Conservation (phyloP, 2,329 filamentous ascomycete species). For the Verticillium nonalfalfae region DNA sequence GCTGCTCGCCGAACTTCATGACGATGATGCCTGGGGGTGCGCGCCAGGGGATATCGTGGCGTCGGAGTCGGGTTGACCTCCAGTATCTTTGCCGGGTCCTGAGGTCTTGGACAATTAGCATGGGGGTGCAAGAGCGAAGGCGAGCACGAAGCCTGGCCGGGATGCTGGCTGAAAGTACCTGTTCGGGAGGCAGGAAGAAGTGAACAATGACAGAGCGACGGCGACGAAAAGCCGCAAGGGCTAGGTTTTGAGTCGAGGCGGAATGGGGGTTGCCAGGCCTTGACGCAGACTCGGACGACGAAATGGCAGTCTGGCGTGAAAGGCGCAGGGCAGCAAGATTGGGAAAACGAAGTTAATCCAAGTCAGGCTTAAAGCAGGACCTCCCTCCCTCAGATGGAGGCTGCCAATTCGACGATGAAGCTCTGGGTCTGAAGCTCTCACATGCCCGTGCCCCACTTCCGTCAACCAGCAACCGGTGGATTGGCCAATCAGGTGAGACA, state of each 20-base stretch:
- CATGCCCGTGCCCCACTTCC: neutral
- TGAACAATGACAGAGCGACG: neutral
- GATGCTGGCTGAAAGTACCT: neutral
- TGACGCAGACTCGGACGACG: neutral
- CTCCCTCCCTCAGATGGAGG: neutral
- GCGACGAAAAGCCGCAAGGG: neutral
- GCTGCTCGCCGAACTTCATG: slow-evolving; percentile 92
- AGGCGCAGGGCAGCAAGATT: neutral
- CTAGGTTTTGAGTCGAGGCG: neutral
- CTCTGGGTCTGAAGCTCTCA: neutral
- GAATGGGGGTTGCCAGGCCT: neutral
- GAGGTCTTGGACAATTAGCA: slow-evolving; percentile 49
- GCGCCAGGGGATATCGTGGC: slow-evolving; percentile 20
- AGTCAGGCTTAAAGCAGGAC: neutral
- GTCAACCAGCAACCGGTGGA: neutral
- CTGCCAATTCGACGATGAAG: neutral
- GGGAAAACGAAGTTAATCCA: neutral
- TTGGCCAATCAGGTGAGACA: neutral
- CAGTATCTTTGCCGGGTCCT: slow-evolving; percentile 34
- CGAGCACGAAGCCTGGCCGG: neutral
- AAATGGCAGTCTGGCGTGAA: neutral
- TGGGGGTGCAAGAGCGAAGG: slow-evolving; percentile 13
- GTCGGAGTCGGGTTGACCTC: slow-evolving; percentile 22
- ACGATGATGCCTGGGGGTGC: slow-evolving; percentile 46
- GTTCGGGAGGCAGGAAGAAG: neutral